Conservation (phyloP, 192 early-diverging fungal genomes). For the Lobosporangium transversale region DNA sequence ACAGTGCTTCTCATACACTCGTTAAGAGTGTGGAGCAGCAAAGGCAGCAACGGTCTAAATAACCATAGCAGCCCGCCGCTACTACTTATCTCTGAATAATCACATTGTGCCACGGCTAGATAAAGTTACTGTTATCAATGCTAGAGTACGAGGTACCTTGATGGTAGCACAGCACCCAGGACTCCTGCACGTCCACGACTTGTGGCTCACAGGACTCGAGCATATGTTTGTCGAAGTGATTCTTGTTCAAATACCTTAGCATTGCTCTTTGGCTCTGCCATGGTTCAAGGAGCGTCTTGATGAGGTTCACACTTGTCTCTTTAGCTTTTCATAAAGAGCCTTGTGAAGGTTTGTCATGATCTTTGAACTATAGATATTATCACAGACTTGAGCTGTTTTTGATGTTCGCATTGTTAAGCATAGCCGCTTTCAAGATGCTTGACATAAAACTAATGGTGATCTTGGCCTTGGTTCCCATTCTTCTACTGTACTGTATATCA, state of each 20-base stretch:
- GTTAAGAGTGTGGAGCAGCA: conserved; percentile 4
- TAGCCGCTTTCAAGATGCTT: no score
- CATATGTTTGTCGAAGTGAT: not conserved
- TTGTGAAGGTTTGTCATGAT: not conserved
- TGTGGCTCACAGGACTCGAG: not conserved
- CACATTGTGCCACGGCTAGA: conserved; percentile 22
- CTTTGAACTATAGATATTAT: no score
- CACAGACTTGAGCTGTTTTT: no score
- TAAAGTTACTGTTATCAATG: conserved; percentile 11
- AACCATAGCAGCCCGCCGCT: conserved; percentile 11
- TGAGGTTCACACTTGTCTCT: not conserved
- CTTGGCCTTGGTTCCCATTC: not conserved
- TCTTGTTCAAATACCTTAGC: not conserved
- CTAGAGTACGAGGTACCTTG: not conserved
- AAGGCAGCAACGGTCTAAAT: conserved; percentile 19
- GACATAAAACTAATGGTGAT: no score
- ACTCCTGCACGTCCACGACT: not conserved
- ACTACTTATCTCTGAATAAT: conserved; percentile 21
- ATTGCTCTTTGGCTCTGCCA: not conserved
- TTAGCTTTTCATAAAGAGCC: not conserved
- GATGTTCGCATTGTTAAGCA: no score
- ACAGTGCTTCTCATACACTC: not conserved
- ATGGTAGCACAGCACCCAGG: conserved; percentile 11
- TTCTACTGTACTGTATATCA: not conserved
- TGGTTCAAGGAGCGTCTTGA: not conserved